These are phyloP conservation scores for Discostella stelligera DNA, from an alignment of 352 stramenopile genomes.

Conservation along the genomic window DNA sequence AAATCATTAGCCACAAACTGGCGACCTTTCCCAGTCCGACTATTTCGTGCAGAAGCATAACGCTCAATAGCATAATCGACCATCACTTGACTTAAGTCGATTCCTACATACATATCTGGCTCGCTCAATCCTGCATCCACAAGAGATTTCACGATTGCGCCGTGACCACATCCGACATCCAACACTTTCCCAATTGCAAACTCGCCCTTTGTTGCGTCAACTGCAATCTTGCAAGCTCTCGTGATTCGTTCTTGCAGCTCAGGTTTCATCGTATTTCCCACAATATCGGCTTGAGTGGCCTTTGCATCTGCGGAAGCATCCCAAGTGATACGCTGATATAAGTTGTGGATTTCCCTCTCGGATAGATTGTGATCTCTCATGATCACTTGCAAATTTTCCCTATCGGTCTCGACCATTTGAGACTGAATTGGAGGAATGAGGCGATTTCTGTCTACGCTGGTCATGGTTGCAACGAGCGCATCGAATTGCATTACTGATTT, in stretches of 20 bases:
- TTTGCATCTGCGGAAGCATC: slow-evolving; percentile 75
- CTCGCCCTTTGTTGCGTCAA: slow-evolving; percentile 33
- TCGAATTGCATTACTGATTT: slow-evolving; percentile 59
- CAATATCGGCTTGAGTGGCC: slow-evolving; percentile 53
- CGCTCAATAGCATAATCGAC: slow-evolving; percentile 60
- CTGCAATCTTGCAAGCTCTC: slow-evolving; percentile 51
- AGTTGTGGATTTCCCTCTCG: slow-evolving; percentile 61
- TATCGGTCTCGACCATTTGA: slow-evolving; percentile 47
- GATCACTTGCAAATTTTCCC: slow-evolving; percentile 44
- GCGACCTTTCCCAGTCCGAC: slow-evolving; percentile 36
- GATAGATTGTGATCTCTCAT: slow-evolving; percentile 45
- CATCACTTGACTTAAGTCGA: slow-evolving; percentile 74
- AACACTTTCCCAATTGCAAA: slow-evolving; percentile 37
- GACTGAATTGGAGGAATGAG: slow-evolving; percentile 37
- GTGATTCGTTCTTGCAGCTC: slow-evolving; percentile 52
- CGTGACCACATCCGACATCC: slow-evolving; percentile 73
- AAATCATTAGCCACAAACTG: slow-evolving; percentile 60
- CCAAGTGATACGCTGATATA: slow-evolving; percentile 69
- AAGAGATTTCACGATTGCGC: slow-evolving; percentile 59
- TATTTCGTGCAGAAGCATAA: slow-evolving; percentile 49
- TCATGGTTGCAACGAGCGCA: slow-evolving; percentile 43
- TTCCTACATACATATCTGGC: slow-evolving; percentile 55
- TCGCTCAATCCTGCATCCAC: slow-evolving; percentile 42
- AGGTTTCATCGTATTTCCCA: slow-evolving; percentile 56
- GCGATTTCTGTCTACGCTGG: slow-evolving; percentile 28